A percentile compares a stretch with the other conserved stretches of the same genome.
phyloP scores from a whole-genome alignment of 176 grass and related monocot genomes.

The Oryza nivara region DNA sequence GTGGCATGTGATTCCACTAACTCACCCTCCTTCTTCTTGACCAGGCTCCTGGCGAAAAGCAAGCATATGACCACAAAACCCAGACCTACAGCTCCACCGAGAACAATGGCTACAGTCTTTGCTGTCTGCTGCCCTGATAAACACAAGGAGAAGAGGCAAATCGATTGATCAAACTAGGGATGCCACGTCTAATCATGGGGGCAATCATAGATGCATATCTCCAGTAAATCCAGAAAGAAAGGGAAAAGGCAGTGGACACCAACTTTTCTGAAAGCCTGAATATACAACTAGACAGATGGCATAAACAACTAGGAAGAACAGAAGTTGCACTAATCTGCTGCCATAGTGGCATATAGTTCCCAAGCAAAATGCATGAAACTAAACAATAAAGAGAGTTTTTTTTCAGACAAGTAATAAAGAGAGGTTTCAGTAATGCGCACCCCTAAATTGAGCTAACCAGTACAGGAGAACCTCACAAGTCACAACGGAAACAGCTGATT shows the following conservation, averaged over 20 bases:
- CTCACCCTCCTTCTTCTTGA: constrained; percentile 95
- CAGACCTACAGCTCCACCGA: constrained; percentile 79
- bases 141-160: constrained; percentile 36
- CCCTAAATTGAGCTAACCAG: constrained; percentile 13
- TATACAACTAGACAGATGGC: constrained; percentile 36
- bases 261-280: constrained; percentile 47
- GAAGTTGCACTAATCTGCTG: constrained; percentile 27
- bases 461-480: neutral
- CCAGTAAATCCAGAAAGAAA: constrained; percentile 44
- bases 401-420: too few relatives aligned
- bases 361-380: constrained; percentile 36
- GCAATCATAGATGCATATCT: constrained; percentile 46
- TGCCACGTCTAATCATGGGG: constrained; percentile 38
- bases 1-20: constrained; percentile 20
- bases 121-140: constrained; percentile 80
- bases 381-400: neutral
- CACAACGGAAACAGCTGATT: neutral
- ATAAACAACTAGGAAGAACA: constrained; percentile 42
- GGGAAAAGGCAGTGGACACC: constrained; percentile 24
- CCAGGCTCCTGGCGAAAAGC: constrained; percentile 76
- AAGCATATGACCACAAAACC: constrained; percentile 96
- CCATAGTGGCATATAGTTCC: neutral
- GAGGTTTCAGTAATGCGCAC: constrained; percentile 12
- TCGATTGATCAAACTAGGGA: constrained; percentile 32
- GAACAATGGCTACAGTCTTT: constrained; percentile 96